These are phyloP conservation scores for Lasiodiplodia hormozganensis DNA, from an alignment of 2,329 filamentous ascomycete genomes.

Conservation along the genomic window DNA sequence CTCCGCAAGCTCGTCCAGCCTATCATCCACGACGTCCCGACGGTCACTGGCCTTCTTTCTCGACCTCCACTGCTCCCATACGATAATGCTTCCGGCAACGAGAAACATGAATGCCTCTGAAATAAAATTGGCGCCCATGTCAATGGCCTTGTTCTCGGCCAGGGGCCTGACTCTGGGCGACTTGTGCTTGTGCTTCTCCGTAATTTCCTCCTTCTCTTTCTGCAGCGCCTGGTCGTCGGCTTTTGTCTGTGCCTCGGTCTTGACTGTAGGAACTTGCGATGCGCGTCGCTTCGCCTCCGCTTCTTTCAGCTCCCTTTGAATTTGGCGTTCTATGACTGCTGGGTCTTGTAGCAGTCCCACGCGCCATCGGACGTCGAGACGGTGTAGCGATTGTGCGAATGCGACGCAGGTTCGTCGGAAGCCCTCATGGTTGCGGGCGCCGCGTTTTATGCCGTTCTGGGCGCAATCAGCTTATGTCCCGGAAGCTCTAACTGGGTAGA, in stretches of 20 bases:
- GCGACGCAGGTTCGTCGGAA: slow-evolving; percentile 68
- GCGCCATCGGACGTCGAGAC: slow-evolving; percentile 72
- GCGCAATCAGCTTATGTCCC: slow-evolving; percentile 2
- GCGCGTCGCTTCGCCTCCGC: slow-evolving; percentile 56
- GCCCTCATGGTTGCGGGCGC: slow-evolving; percentile 71
- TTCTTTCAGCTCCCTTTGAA: slow-evolving; percentile 61
- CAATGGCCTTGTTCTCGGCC: slow-evolving; percentile 71
- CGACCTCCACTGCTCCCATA: slow-evolving; percentile 68
- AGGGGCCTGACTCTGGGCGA: slow-evolving; percentile 63
- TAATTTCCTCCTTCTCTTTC: slow-evolving; percentile 56
- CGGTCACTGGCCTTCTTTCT: slow-evolving; percentile 66
- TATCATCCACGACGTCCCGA: slow-evolving; percentile 66
- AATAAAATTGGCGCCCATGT: slow-evolving; percentile 73
- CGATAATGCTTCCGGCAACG: slow-evolving; percentile 67
- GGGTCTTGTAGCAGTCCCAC: slow-evolving; percentile 69
- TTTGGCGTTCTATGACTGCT: slow-evolving; percentile 60
- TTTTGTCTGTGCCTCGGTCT: slow-evolving; percentile 65
- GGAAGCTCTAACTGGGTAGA: slow-evolving; percentile 29
- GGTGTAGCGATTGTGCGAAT: slow-evolving; percentile 69
- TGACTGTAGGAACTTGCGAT: slow-evolving; percentile 63
- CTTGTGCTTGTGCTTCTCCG: slow-evolving; percentile 47
- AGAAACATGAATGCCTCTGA: slow-evolving; percentile 71
- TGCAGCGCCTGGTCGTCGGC: slow-evolving; percentile 61
- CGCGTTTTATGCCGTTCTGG: slow-evolving; percentile 71
- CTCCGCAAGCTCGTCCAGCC: slow-evolving; percentile 64